Conservation (phyloP, 345 rosid genomes). For the Corymbia maculata region DNA sequence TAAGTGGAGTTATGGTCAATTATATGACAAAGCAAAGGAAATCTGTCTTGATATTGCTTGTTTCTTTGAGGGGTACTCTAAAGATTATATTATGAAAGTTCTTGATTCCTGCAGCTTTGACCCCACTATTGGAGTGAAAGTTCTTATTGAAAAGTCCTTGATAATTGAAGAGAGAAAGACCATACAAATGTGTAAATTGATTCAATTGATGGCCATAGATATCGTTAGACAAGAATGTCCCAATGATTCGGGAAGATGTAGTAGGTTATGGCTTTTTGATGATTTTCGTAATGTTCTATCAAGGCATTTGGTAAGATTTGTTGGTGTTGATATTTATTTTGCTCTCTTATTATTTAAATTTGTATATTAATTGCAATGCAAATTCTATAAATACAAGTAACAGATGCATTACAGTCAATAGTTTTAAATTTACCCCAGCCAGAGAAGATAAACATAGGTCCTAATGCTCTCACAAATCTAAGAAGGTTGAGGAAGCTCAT, state of each 20-base stretch:
- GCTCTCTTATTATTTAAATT: too few species aligned
- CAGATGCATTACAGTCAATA: background rate
- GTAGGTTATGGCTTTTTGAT: background rate
- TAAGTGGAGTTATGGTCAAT: background rate
- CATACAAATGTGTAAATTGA: background rate
- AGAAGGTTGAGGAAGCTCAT: background rate
- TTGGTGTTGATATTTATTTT: background rate
- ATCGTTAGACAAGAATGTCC: background rate
- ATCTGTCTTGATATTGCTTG: constrained; percentile 7
- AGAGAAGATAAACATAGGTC: background rate
- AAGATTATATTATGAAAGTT: background rate
- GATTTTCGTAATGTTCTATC: background rate
- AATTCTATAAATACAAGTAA: background rate
- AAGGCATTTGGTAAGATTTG: background rate
- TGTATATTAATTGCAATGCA: background rate
- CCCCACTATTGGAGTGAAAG: background rate
- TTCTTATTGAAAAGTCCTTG: background rate
- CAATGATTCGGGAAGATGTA: background rate
- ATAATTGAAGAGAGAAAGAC: background rate
- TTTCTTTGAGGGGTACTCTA: background rate
- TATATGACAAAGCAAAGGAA: background rate
- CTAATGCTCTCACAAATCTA: background rate
- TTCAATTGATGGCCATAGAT: background rate
- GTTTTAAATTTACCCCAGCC: background rate
- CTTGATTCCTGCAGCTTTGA: background rate